Evolutionary conservation across 768 basidiomycete genomes (phyloP).

Genomic region (Amanita exitialis): DNA sequence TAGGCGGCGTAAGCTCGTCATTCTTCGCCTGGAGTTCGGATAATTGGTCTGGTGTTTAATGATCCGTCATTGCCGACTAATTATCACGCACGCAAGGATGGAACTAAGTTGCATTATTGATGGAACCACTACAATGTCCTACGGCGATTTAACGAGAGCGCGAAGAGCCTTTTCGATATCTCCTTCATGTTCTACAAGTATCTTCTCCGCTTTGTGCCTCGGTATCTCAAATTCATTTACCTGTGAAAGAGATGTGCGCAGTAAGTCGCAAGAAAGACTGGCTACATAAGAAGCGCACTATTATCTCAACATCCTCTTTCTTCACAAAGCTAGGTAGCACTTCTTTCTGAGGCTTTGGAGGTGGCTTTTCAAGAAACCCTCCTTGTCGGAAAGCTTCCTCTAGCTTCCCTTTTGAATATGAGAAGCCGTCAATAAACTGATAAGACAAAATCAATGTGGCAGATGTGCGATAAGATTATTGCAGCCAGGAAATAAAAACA

Average conservation of each 20-base stretch:
- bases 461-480: not conserved
- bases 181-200: constrained; percentile 40
- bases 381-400: constrained; percentile 54
- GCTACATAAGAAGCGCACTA: constrained; percentile 29
- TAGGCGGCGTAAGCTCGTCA: too few species aligned
- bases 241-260: constrained; percentile 19
- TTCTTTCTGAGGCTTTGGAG: constrained; percentile 37
- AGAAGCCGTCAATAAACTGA: constrained; percentile 56
- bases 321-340: constrained; percentile 27
- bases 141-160: constrained; percentile 21
- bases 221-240: constrained; percentile 58
- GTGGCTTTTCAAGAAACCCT: constrained; percentile 45
- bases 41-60: too few species aligned
- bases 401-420: constrained; percentile 58
- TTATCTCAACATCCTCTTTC: constrained; percentile 54
- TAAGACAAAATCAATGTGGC: not conserved
- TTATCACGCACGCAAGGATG: too few species aligned
- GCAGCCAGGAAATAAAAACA: not conserved
- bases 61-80: too few species aligned
- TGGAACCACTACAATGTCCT: not conserved
- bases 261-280: constrained; percentile 1
- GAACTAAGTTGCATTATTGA: not conserved
- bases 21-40: too few species aligned
- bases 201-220: constrained; percentile 47
- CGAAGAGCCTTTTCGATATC: constrained; percentile 42